Base-by-base conservation (phyloP, 2,329 filamentous ascomycete species). In the Sclerotinia borealis region DNA sequence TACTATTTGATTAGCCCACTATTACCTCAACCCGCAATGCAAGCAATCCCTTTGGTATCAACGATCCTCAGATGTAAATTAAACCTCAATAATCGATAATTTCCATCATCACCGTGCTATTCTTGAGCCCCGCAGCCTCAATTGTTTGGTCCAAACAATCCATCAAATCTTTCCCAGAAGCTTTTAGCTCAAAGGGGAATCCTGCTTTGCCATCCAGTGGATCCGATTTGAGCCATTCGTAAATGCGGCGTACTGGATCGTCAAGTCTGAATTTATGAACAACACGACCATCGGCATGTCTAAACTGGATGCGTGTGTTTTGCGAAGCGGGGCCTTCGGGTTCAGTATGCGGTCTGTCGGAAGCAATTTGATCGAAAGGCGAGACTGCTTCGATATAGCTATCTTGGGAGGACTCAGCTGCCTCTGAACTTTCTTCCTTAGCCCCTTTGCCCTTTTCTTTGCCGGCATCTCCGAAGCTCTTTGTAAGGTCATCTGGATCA, bases 81-180 rank as follows among this genome's bases (percentile, higher is more conserved):
- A 61, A 43, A 13, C 17, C 39, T 62, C 68, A 72, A 43, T 74
- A 69, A 75, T 91, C 88, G 63, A 90, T 77, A 72, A 92, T 96
- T 76, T 97, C 95, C 69, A 99, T 88, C 91, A 97, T 97, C 9
- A 99, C 89, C 0, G 92, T 96, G 4, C 90, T 92, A 73, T 96
- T 93, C 80, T 95, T 96, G 70, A 99, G 77, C 0, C 93, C 92
- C 0, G 89, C 91, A 72, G 92, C 88, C 69, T 85, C 85, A 65
- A 99, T 90, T 0, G 86, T 91, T 68, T 83, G 78, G 54, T 92
- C 88, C 55, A 97, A 79, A 61, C 81, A 78, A 22, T 89, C 87
- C 48, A 97, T 89, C 64, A 99, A 77, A 72, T 99, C 95, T 73
- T 88, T 89, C 54, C 92, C 91, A 85, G 96, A 89, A 67, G 85